A percentile compares a stretch with the other conserved stretches of the same genome.
Evolutionary conservation across 345 rosid species (phyloP).

Genomic region (Rhodamnia argentea): DNA sequence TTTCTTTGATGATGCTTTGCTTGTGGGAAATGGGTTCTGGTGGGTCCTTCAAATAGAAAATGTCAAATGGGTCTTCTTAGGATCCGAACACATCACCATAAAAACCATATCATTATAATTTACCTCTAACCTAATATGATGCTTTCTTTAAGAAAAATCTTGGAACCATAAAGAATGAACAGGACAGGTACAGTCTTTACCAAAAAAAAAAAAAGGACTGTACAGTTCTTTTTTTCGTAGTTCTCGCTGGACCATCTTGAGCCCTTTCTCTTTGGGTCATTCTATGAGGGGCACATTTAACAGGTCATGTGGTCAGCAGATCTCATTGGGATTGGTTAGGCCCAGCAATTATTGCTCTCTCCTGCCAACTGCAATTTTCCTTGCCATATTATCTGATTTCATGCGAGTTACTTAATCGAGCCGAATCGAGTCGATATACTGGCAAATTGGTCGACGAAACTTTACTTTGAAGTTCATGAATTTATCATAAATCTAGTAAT

Average conservation of each 20-base stretch:
- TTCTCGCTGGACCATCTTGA: background rate
- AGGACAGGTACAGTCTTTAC: background rate
- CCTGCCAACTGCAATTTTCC: background rate
- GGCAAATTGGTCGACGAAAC: fast-evolving
- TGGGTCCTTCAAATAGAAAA: background rate
- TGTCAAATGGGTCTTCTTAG: background rate
- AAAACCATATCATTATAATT: background rate
- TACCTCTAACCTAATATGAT: background rate
- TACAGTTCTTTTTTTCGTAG: background rate
- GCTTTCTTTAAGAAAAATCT: background rate
- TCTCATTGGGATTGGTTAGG: background rate
- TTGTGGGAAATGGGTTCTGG: background rate
- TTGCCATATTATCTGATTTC: background rate
- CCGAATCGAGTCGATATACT: background rate
- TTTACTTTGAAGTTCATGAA: background rate
- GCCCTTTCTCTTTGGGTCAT: background rate
- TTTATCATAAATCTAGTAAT: background rate
- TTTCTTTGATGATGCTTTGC: background rate
- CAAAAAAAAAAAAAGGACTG: too few relatives aligned
- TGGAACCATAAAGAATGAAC: background rate
- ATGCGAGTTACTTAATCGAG: background rate
- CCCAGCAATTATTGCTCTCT: background rate
- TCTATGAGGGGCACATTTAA: background rate
- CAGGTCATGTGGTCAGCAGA: background rate
- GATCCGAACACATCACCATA: background rate